Base-by-base conservation (phyloP, 805 yeast species). In the Candida vartiovaarae region DNA sequence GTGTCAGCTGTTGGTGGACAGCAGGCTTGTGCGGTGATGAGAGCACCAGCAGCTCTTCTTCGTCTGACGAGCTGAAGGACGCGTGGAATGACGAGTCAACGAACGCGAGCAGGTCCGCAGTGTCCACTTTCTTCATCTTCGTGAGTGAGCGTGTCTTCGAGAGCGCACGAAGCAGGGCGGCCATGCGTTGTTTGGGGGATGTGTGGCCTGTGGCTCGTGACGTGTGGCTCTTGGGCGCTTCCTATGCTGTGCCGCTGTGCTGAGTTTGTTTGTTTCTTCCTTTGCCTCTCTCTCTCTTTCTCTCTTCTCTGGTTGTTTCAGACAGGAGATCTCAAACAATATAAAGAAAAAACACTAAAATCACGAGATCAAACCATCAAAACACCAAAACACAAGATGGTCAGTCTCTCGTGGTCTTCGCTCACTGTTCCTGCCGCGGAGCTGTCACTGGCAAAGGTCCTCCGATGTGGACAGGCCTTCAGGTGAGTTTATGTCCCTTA, bases 401-500 rank as follows among this genome's bases (percentile, higher is more conserved):
- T 23, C 20, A 8, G 11, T 25, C 45, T 57, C 5, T 34, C 48
- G 1, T 58, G 62, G 62, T 47, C 41, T 23, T 38, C 42, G 1
- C 8, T 56, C 9, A 38, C 36, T 11, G 47, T 56, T 1, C 46
- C 59, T 1, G 35, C 34, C 4, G 36, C 63, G 39, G 93, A 86
- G 51, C 65, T 85, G 1, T 63, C 72, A n/a, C 62, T 87, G 4
- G 62, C 78, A 4, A 75, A 77, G 34, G 90, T 87, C 0, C 67
- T 87, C 28, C 66, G 93, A 36, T 84, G 95, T 56, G 96, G 96
- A 1, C 96, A 87, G 64, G 80, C 95, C 0, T 87, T 87, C 55
- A 59, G 80, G 46, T 57, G 47, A 36, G 58, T 34, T 6, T 29
- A 15, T 11, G 15, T n/a, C 33, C 10, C 15, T 32, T 29, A 3